These are phyloP conservation scores for Didymella sp. DNA, from an alignment of 2,329 filamentous ascomycete genomes.

Conservation along the genomic window DNA sequence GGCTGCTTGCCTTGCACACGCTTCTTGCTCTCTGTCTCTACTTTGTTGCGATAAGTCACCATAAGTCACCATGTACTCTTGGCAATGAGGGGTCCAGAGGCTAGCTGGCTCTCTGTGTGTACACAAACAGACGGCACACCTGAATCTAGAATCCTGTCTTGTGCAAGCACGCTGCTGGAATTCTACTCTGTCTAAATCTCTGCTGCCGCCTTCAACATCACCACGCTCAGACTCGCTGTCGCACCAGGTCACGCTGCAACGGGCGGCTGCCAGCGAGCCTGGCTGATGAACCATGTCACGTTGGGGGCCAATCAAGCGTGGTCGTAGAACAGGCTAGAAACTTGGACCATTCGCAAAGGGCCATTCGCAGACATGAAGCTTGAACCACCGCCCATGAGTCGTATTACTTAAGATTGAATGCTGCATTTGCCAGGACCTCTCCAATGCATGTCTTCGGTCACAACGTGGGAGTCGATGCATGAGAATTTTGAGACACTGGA, in stretches of 20 bases:
- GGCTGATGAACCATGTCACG: constrained; percentile 27
- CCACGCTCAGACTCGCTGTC: constrained; percentile 16
- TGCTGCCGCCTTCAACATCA: constrained; percentile 4
- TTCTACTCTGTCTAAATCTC: neutral
- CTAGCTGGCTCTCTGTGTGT: constrained; percentile 15
- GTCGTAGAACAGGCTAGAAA: constrained; percentile 44
- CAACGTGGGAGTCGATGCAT: constrained; percentile 5
- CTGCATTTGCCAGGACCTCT: constrained; percentile 1
- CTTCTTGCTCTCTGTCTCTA: neutral
- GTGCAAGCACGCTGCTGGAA: neutral
- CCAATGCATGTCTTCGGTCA: constrained; percentile 1
- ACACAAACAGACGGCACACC: constrained; percentile 12
- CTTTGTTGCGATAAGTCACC: neutral
- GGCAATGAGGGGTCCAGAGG: constrained; percentile 20
- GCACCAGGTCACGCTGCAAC: constrained; percentile 37
- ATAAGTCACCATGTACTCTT: constrained; percentile 8
- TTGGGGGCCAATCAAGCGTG: constrained; percentile 39
- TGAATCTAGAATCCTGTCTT: neutral
- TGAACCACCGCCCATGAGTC: constrained; percentile 31
- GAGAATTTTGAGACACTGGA: constrained; percentile 6
- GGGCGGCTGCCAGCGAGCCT: constrained; percentile 29
- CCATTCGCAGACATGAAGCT: constrained; percentile 19
- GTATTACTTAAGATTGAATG: constrained; percentile 25
- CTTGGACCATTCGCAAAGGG: constrained; percentile 30
- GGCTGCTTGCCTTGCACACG: constrained; percentile 7